These are phyloP conservation scores for Mycena galericulata DNA, from an alignment of 768 basidiomycete genomes.

Conservation along the genomic window DNA sequence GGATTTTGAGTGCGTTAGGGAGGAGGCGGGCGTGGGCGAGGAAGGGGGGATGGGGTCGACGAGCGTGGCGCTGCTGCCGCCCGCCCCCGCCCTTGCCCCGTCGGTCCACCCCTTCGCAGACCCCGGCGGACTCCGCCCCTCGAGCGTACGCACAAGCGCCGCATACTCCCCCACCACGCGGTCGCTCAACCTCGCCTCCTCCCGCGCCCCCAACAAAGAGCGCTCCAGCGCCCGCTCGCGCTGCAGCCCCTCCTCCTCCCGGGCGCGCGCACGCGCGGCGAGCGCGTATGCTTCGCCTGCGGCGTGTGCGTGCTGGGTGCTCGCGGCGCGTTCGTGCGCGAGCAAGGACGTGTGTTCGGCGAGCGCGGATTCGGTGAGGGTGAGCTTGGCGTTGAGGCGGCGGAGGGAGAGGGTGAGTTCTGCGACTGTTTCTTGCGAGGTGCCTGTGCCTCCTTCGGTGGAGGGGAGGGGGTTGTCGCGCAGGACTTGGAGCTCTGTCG, in stretches of 20 bases:
- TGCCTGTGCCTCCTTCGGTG: not conserved
- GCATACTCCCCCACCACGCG: conserved; percentile 80
- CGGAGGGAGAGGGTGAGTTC: conserved; percentile 78
- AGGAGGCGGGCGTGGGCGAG: not conserved
- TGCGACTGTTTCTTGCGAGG: not conserved
- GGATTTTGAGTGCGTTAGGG: not conserved
- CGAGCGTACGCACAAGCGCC: conserved; percentile 74
- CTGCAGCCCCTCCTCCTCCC: conserved; percentile 64
- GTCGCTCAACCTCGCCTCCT: conserved; percentile 73
- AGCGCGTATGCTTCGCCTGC: conserved; percentile 68
- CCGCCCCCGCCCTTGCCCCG: too few relatives aligned
- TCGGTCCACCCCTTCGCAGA: not conserved
- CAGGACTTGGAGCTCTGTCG: conserved; percentile 53
- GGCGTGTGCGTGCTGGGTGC: conserved; percentile 53
- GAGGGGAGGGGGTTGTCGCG: conserved; percentile 52
- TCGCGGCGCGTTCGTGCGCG: conserved; percentile 53
- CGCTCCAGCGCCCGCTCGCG: conserved; percentile 63
- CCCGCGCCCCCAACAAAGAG: conserved; percentile 61
- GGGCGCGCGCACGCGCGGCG: conserved; percentile 62
- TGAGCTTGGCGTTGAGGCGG: conserved; percentile 75
- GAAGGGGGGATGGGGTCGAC: too few relatives aligned
- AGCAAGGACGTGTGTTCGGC: conserved; percentile 62
- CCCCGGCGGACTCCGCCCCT: conserved; percentile 52
- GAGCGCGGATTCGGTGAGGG: conserved; percentile 68
- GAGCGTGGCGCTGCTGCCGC: conserved; percentile 19